Evolutionary conservation across 352 stramenopile species (phyloP), one percentile per base, ranked within the genome.

Genomic region (Phytopythium aichiense): DNA sequence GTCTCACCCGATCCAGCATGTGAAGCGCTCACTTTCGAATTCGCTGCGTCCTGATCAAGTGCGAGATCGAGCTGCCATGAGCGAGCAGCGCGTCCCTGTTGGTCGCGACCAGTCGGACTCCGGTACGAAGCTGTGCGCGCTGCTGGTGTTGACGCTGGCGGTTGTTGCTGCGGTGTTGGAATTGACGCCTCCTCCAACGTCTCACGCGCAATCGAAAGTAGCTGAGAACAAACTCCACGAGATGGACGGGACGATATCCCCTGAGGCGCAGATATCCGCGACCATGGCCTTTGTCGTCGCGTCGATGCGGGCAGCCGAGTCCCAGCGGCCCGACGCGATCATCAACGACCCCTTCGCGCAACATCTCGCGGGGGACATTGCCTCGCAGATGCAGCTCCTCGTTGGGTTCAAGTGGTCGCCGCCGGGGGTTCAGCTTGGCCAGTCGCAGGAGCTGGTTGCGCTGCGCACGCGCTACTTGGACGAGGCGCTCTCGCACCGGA

Each of bases 401-500:
- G 37, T 11, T 6, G 60, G 65, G 9, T 58, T 58, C 38, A 73
- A 73, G 50, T 76, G 58, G 65, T 49, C 68, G 22, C 53, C 58
- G 1, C 38, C 28, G 30, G 7, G 37, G 33, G 37, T 54, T 22
- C 33, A 28, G 31, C 15, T 37, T 51, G 23, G 56, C 6, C 56
- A 74, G 11, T 60, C 58, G 7, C 59, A 72, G 30, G 54, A 78
- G 20, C 76, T 71, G 31, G 42, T 85, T 12, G 76, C 76, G 0
- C 30, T 88, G 1, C 72, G 76, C 1, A 67, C 72, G 20, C 69
- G 76, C 22, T 81, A 72, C 56, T 61, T 88, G 20, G 79, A 88
- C 53, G 79, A 88, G n/a, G 72, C 79, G 25, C 53, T 88, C 15
- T 22, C 31, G 0, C 52, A 82, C 22, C 72, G 76, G 9, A 53